Evolutionary conservation across 768 basidiomycete species (phyloP), one percentile per base, ranked within the genome.

Genomic region (Mycena amicta): DNA sequence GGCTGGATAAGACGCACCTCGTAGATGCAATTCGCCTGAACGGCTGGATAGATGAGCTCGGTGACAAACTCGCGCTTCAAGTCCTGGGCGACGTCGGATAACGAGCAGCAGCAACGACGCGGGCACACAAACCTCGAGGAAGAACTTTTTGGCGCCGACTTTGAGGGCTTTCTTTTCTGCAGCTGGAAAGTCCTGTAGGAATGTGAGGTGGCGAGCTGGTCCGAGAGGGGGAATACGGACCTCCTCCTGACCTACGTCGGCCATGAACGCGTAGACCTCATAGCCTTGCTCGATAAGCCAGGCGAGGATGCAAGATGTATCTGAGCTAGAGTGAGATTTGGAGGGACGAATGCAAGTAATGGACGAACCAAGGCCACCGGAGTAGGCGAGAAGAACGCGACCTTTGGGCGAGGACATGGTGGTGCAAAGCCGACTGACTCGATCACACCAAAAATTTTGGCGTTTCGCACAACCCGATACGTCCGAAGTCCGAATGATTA

Each of bases 211-310:
- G 53, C 46, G 23, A 23, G 26, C 16, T 49, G 31, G 46, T 52
- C 12, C 41, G 26, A 16, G 47, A 4, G 18, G 25, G 1, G 12
- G 4, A 15, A 30, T 27, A 63, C 75, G 28, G 52, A 87, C 92
- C 80, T 94, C 92, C 74, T 94, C 92, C 67, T 94, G 92, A 13
- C 92, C 93, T 55, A 96, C 90, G 76, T 95, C 92, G 13, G 93
- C 93, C 92, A 96, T 95, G 84, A 95, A 98, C 23, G 95, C 93
- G 66, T 90, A 86, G 63, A 98, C 96, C 70, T 98, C 92, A 76
- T 98, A 99, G 57, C 93, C 95, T 73, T 98, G 83, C 73, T 99
- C 97, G 74, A 98, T 94, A 75, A 99, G 81, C 96, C 96, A 99
- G 52, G 93, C 93, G 67, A 98, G 89, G 78, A 99, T 99, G 77